Evolutionary conservation across 208 protist genomes (phyloP).

Genomic region (Naegleria fowleri): DNA sequence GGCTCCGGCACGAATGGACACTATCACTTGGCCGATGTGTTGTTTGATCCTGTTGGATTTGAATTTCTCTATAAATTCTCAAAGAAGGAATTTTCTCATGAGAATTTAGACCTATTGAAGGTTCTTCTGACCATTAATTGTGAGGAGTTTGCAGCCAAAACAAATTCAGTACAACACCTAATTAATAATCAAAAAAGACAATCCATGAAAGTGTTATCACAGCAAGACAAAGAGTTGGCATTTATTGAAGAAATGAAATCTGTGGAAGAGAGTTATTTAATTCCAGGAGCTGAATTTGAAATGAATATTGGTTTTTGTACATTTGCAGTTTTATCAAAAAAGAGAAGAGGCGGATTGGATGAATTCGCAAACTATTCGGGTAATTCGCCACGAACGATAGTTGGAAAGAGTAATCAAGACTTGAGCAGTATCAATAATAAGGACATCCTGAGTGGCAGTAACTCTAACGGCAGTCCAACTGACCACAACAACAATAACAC

Average conservation of each 20-base stretch:
- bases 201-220: not conserved
- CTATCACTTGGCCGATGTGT: not conserved
- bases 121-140: not conserved
- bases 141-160: not conserved
- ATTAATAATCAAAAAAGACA: not conserved
- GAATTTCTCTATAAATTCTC: not conserved
- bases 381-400: not conserved
- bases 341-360: not conserved
- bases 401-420: not conserved
- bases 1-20: not conserved
- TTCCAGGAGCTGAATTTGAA: not conserved
- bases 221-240: not conserved
- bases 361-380: not conserved
- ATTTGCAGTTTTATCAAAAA: not conserved
- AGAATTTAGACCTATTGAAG: not conserved
- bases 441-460: too few relatives aligned
- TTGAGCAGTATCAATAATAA: not conserved
- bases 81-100: not conserved
- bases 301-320: not conserved
- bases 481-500: not conserved
- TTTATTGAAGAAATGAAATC: not conserved
- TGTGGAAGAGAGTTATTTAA: not conserved
- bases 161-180: not conserved
- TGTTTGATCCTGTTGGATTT: not conserved
- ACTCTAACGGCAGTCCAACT: not conserved